These are phyloP conservation scores for Chaetomium olivaceum DNA, from an alignment of 2,329 filamentous ascomycete genomes.

Conservation along the genomic window DNA sequence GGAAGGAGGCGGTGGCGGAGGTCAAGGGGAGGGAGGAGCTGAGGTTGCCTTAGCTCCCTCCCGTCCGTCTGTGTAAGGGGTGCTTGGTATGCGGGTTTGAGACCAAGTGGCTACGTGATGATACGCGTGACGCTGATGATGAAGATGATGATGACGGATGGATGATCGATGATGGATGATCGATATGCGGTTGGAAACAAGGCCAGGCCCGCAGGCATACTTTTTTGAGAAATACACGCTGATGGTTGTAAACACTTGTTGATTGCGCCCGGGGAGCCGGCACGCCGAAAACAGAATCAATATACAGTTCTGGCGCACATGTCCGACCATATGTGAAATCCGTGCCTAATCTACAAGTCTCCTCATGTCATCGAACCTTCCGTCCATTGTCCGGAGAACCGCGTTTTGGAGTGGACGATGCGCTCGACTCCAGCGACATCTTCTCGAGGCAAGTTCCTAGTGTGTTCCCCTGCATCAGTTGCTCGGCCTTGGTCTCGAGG, in stretches of 20 bases:
- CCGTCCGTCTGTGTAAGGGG: too few relatives aligned
- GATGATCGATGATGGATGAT: background rate
- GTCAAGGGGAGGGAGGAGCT: conserved; percentile 43
- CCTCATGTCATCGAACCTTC: conserved; percentile 22
- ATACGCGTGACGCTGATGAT: background rate
- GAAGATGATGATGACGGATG: background rate
- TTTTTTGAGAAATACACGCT: background rate
- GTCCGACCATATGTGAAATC: background rate
- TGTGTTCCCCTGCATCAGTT: conserved; percentile 17
- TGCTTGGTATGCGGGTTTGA: too few relatives aligned
- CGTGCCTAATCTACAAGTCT: background rate
- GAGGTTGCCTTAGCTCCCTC: conserved; percentile 34
- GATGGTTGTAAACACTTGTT: background rate
- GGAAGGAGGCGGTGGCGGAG: conserved; percentile 40
- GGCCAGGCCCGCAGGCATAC: background rate
- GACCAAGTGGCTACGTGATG: too few relatives aligned
- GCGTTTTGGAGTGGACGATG: background rate
- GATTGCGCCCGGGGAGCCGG: background rate
- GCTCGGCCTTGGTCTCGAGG: conserved; percentile 25
- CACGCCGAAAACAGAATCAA: background rate
- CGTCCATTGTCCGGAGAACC: background rate
- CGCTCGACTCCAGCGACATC: conserved; percentile 17
- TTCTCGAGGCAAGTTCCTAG: conserved; percentile 25
- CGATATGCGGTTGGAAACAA: background rate
- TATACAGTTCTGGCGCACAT: background rate